Evolutionary conservation across 2,329 filamentous ascomycete genomes (phyloP).

Genomic region (Rhynchosporium agropyri): DNA sequence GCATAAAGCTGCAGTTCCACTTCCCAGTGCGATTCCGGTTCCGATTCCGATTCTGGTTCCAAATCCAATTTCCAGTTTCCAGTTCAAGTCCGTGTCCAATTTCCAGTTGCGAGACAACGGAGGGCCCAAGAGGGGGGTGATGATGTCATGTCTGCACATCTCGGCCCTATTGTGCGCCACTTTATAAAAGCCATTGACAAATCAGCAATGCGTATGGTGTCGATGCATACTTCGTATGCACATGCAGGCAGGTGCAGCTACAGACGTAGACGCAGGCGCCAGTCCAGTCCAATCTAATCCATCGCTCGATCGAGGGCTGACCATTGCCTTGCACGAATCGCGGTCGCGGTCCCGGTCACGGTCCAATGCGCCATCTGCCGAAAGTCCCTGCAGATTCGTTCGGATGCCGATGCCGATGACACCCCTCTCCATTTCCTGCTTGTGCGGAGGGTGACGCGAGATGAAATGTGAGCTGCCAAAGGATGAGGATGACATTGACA

Average conservation of each 20-base stretch:
- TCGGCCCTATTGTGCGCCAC: background rate
- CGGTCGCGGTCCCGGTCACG: too few relatives aligned
- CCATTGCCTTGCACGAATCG: background rate
- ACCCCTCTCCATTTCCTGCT: background rate
- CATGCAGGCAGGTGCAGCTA: too few relatives aligned
- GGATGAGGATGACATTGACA: background rate
- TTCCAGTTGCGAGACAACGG: background rate
- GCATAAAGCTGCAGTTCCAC: slow-evolving; percentile 1
- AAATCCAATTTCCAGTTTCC: too few relatives aligned
- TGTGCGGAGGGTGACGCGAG: background rate
- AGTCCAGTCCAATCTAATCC: background rate
- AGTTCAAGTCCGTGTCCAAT: too few relatives aligned
- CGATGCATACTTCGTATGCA: background rate
- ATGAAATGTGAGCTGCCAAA: background rate
- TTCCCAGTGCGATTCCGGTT: background rate
- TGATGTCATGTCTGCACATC: background rate
- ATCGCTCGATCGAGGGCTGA: background rate
- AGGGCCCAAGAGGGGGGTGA: background rate
- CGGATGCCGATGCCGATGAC: too few relatives aligned
- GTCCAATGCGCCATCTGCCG: slow-evolving; percentile 2
- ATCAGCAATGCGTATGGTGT: slow-evolving; percentile 7
- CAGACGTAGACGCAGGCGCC: too few relatives aligned
- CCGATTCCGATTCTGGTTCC: background rate
- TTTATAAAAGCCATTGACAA: slow-evolving; percentile 12
- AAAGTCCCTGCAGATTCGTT: slow-evolving; percentile 14